phyloP scores from a whole-genome alignment of 2,329 filamentous ascomycete species.

The Colletotrichum costaricense region DNA sequence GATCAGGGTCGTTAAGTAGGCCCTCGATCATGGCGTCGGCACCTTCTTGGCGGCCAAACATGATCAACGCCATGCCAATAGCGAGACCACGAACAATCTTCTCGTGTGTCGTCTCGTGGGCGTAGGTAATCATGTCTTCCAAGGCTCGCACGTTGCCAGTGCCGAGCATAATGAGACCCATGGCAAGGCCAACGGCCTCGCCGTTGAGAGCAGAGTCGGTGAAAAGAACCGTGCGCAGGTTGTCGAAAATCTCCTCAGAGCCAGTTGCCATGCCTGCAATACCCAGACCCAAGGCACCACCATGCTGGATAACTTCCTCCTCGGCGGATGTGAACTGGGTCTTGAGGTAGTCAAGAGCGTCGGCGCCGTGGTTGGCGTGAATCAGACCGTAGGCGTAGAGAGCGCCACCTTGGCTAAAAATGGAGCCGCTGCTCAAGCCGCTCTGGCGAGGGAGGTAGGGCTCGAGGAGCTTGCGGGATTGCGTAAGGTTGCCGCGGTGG shows the following conservation, averaged over 20 bases:
- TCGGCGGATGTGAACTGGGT: slow-evolving; percentile 79
- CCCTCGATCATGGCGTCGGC: slow-evolving; percentile 96
- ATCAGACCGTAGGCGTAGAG: slow-evolving; percentile 96
- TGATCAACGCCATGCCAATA: slow-evolving; percentile 97
- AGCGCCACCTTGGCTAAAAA: slow-evolving; percentile 96
- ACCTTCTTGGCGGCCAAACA: slow-evolving; percentile 95
- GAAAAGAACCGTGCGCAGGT: slow-evolving; percentile 88
- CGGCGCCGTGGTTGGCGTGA: slow-evolving; percentile 95
- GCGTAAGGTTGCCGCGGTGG: slow-evolving; percentile 92
- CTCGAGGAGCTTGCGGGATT: slow-evolving; percentile 92
- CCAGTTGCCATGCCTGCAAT: slow-evolving; percentile 98
- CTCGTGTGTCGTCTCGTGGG: slow-evolving; percentile 97
- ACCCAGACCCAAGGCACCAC: slow-evolving; percentile 92
- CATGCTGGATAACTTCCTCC: slow-evolving; percentile 96
- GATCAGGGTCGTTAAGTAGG: slow-evolving; percentile 91
- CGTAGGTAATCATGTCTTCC: slow-evolving; percentile 97
- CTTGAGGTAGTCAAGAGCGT: slow-evolving; percentile 84
- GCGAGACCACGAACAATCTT: slow-evolving; percentile 98
- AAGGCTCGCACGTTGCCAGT: slow-evolving; percentile 95
- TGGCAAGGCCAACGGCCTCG: slow-evolving; percentile 93
- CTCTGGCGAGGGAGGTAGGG: slow-evolving; percentile 89
- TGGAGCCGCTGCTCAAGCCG: slow-evolving; percentile 81
- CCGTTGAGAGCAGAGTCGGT: slow-evolving; percentile 96
- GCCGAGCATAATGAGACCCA: slow-evolving; percentile 98
- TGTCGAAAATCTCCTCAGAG: slow-evolving; percentile 89